These are phyloP conservation scores for Dryas integrifolia DNA, from an alignment of 331 rosid genomes.

Conservation along the genomic window DNA sequence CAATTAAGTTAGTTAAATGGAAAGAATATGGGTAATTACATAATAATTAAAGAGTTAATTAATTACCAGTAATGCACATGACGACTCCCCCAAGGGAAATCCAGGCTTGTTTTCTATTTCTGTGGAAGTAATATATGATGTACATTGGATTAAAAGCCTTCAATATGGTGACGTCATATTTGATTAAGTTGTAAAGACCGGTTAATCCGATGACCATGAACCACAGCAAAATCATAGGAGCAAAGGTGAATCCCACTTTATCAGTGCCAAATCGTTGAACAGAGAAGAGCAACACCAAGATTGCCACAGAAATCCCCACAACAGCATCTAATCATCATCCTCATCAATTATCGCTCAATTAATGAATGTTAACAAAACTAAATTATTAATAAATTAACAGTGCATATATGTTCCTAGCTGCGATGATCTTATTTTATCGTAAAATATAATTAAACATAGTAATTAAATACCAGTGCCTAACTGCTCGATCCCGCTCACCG, in stretches of 20 bases:
- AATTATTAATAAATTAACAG: too few relatives aligned
- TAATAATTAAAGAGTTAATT: neutral
- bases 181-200: slow-evolving; percentile 20
- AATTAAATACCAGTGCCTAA: slow-evolving; percentile 42
- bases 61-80: slow-evolving; percentile 24
- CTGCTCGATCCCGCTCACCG: slow-evolving; percentile 56
- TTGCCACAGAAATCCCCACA: slow-evolving; percentile 18
- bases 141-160: slow-evolving; percentile 25
- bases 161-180: slow-evolving; percentile 7
- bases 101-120: slow-evolving; percentile 22
- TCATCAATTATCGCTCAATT: neutral
- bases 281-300: slow-evolving; percentile 13
- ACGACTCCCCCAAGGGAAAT: slow-evolving; percentile 28
- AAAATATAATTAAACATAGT: too few relatives aligned
- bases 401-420: too few relatives aligned
- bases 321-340: neutral
- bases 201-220: slow-evolving; percentile 1
- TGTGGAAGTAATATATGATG: slow-evolving; percentile 16
- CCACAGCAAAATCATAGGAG: slow-evolving; percentile 21
- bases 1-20: neutral
- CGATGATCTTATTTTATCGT: too few relatives aligned
- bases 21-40: neutral
- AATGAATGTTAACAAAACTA: neutral
- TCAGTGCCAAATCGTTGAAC: slow-evolving; percentile 29
- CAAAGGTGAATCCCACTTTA: slow-evolving; percentile 19